A percentile compares a stretch with the other conserved stretches of the same genome.
phyloP scores from a whole-genome alignment of 2,329 filamentous ascomycete species.

The Hymenotorrendiella dingleyae region DNA sequence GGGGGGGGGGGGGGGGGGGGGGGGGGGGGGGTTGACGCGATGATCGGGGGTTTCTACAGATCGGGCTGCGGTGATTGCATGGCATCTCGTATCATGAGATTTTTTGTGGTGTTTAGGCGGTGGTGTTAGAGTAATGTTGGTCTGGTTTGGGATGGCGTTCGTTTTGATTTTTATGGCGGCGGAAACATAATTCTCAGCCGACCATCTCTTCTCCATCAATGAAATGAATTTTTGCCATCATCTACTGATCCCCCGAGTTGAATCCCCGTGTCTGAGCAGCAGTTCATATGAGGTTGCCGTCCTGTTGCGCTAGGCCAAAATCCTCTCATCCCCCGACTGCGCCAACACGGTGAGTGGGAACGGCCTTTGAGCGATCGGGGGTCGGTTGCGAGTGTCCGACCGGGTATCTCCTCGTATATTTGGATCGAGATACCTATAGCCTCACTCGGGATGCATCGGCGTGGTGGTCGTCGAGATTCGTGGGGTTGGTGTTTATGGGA shows the following conservation, averaged over 20 bases:
- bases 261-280: background rate
- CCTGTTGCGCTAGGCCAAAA: background rate
- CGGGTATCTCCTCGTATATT: constrained; percentile 18
- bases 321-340: background rate
- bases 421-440: background rate
- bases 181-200: too few species aligned
- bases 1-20: background rate
- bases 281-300: background rate
- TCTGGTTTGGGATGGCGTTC: too few species aligned
- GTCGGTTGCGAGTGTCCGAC: constrained; percentile 15
- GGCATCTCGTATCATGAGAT: too few species aligned
- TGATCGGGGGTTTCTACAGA: too few species aligned
- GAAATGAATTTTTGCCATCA: background rate
- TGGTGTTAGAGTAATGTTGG: too few species aligned
- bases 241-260: background rate
- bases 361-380: background rate
- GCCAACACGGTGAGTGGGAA: background rate
- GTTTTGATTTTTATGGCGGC: too few species aligned
- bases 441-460: background rate
- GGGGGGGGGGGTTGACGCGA: background rate
- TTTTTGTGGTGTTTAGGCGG: too few species aligned
- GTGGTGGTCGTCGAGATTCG: constrained; percentile 17
- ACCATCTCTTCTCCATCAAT: background rate
- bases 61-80: too few species aligned
- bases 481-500: constrained; percentile 15